phyloP scores from a whole-genome alignment of 2,329 filamentous ascomycete species.

The Fusarium neocosmosporiellum region DNA sequence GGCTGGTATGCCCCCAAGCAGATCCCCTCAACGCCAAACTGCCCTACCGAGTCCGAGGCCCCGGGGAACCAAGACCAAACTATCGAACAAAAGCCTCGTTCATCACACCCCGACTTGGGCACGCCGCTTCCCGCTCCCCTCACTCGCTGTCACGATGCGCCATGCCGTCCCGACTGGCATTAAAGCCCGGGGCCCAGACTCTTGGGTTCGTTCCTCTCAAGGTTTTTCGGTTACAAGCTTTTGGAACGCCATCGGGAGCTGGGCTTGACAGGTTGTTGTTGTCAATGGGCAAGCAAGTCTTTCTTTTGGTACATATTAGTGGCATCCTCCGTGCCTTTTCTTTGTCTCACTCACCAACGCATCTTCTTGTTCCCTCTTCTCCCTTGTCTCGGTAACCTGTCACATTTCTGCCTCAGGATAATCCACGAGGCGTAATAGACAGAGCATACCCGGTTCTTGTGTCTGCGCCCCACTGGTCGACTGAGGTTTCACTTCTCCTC shows the following conservation, averaged over 20 bases:
- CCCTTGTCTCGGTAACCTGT: conserved; percentile 18
- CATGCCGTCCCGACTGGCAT: background rate
- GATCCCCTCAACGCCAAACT: background rate
- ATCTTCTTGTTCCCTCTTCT: conserved; percentile 5
- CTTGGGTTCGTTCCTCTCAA: background rate
- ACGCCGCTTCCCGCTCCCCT: background rate
- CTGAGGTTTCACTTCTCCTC: background rate
- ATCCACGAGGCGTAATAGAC: background rate
- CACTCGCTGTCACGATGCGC: conserved; percentile 2
- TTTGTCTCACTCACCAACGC: background rate
- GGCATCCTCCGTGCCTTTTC: background rate
- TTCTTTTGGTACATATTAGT: background rate
- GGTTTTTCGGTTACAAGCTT: background rate
- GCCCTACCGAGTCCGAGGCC: background rate
- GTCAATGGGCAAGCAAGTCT: background rate
- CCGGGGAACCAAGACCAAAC: background rate
- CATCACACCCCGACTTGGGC: background rate
- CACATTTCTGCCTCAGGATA: conserved; percentile 13
- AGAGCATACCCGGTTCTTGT: background rate
- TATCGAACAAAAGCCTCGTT: background rate
- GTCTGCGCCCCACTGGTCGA: background rate
- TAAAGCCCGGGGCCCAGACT: background rate
- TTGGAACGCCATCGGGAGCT: background rate
- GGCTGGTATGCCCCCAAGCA: background rate
- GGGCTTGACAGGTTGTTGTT: background rate